Base-by-base conservation (phyloP, 371 early-diverging fungal species). In the Circinella umbellata region DNA sequence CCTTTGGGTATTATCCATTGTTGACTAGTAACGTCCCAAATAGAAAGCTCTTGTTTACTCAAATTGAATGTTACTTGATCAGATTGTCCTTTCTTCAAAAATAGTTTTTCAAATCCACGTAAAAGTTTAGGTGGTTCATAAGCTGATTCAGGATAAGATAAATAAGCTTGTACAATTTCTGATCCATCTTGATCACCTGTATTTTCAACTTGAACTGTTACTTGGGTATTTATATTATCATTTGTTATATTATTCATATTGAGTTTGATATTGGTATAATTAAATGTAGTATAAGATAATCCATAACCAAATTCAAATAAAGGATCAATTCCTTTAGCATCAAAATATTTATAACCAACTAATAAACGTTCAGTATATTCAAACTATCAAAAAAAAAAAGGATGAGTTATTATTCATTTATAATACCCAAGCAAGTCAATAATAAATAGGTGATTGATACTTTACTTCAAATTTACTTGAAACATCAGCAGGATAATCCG, bases 251-350 rank as follows among this genome's bases (percentile, higher is more conserved):
- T 27, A 27, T 27, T 18, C 18, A 51, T 49, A 27, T 42, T n/a
- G 17, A 64, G 36, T 1, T 69, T 47, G 20, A 67, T 14, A 1
- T 63, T 10, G 38, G 64, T 63, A 71, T 86, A 86, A 15, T 60
- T 46, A 67, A 89, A 89, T 0, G 59, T 75, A 20, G 88, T 86
- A 77, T 88, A 89, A 0, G 86, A 85, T 34, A 89, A 69, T 48
- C 89, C 89, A 69, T 70, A 80, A 9, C 88, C 89, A 59, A 89
- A 89, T 27, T 73, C 71, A 71, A 80, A 85, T 27, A 80, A 63
- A 46, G 88, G 88, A 7, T 73, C 67, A 54, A 86, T 84, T 59
- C 74, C 71, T 36, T 76, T 66, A 48, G 75, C 75, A 38, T 88
- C 84, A 69, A 76, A 76, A 69, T 73, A 77, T 37, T 80, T 71